These are phyloP conservation scores for Lepidium sativum DNA, from an alignment of 345 rosid genomes.

Conservation along the genomic window DNA sequence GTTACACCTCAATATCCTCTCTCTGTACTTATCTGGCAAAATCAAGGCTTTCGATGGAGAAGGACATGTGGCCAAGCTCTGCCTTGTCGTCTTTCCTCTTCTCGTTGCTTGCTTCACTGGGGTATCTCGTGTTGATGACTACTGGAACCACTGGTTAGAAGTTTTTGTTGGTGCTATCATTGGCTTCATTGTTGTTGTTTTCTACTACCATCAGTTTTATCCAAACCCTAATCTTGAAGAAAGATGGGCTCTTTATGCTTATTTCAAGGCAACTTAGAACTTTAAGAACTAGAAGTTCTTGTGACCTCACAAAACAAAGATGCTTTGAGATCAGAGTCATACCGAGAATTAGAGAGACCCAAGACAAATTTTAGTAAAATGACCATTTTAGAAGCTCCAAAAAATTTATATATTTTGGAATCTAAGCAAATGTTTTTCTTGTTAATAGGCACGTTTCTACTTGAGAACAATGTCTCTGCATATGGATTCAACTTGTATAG, in stretches of 20 bases:
- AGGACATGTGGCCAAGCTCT: constrained; percentile 79
- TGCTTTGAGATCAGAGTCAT: too few species aligned
- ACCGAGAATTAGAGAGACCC: too few species aligned
- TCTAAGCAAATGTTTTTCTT: too few species aligned
- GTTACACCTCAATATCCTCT: constrained; percentile 72
- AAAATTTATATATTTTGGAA: too few species aligned
- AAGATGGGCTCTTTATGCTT: constrained; percentile 68
- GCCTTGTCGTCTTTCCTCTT: constrained; percentile 51
- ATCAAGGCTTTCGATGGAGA: constrained; percentile 50
- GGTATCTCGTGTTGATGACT: constrained; percentile 76
- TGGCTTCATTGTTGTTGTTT: constrained; percentile 46
- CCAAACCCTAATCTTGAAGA: constrained; percentile 50
- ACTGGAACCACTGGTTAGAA: constrained; percentile 86
- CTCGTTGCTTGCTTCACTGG: constrained; percentile 66
- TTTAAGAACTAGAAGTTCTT: constrained; percentile 28
- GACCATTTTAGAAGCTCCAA: too few species aligned
- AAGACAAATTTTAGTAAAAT: too few species aligned
- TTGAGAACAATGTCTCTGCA: constrained; percentile 24
- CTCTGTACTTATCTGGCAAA: constrained; percentile 71
- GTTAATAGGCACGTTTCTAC: too few species aligned
- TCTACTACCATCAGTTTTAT: constrained; percentile 59
- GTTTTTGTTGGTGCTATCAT: constrained; percentile 70
- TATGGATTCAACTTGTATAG: constrained; percentile 11
- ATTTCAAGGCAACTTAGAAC: constrained; percentile 48
- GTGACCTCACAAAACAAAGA: constrained; percentile 6